Base-by-base conservation (phyloP, 495 filamentous ascomycete species). In the Penicillium bialowiezense region DNA sequence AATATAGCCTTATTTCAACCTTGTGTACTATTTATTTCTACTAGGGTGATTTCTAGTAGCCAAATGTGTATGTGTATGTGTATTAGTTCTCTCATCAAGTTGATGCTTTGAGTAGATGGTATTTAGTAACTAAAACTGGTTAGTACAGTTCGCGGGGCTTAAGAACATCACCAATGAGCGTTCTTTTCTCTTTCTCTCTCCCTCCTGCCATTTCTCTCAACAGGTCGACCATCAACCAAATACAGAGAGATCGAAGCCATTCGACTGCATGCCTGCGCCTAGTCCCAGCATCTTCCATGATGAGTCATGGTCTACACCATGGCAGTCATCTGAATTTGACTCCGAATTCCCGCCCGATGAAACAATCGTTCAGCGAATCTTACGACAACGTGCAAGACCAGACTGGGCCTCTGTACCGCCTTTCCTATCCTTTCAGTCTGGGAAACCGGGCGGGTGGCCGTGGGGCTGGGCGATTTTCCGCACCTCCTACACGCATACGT, bases 241-340 rank as follows among this genome's bases (percentile, higher is more conserved):
- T 26, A 26, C 23, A 32, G 29, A 32, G 29, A 32, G 29, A 32
- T 32, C 29, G 29, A 32, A 32, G 29, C 29, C 29, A 32, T 32
- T 12, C 29, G 23, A 26, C 23, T 26, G 29, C 29, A 32, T 32
- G 29, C 29, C 29, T 32, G 29, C 29, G 10, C 29, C 29, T 32
- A 12, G 12, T 32, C 38, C 38, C 20, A 41, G 38, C n/a, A 41
- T 26, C 38, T 50, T 50, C 21, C 46, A 50, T 23, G 37, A 41
- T 10, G 38, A 50, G 19, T 41, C 46, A 42, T 50, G 37, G 46
- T 14, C 17, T 41, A 34, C 28, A 36, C 46, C 38, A 50, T 50
- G 37, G 46, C 28, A 37, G 8, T 50, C 46, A 41, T 35, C 46
- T 12, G 35, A 48, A 24, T 36, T 46, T 46, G 29, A 32, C 14